Evolutionary conservation across 345 rosid genomes (phyloP).

Genomic region (Acer campestre): DNA sequence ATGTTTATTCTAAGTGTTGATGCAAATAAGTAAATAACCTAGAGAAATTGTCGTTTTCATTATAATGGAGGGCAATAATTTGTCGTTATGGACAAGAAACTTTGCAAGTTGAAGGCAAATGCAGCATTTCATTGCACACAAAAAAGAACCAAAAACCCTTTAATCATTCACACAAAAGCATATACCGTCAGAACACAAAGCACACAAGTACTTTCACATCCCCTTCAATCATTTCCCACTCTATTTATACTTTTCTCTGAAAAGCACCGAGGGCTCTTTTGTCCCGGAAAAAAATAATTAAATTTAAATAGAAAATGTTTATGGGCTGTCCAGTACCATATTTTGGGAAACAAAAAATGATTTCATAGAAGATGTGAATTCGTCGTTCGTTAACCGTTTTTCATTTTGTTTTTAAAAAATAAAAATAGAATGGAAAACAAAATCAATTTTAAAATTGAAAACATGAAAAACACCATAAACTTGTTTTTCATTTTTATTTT

Average conservation of each 20-base stretch:
- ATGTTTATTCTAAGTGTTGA: neutral
- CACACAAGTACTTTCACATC: conserved; percentile 15
- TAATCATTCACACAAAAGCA: conserved; percentile 20
- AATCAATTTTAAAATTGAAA: no score
- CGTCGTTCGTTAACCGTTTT: no score
- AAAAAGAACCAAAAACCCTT: conserved; percentile 24
- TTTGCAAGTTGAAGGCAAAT: neutral
- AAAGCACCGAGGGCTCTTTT: conserved; percentile 36
- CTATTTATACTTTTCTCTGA: conserved; percentile 28
- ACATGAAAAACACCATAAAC: no score
- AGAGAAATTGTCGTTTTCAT: conserved; percentile 18
- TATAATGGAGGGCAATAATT: neutral
- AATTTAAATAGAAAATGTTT: neutral
- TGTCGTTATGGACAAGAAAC: conserved; percentile 14
- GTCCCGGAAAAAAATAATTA: conserved; percentile 21
- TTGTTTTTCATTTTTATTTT: no score
- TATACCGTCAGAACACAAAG: conserved; percentile 10
- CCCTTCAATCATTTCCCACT: conserved; percentile 28
- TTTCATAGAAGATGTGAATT: no score
- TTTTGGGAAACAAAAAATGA: no score
- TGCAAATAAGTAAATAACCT: neutral
- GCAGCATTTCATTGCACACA: no score
- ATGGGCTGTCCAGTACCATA: no score
- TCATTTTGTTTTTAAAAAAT: no score
- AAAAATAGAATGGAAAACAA: no score